Evolutionary conservation across 495 filamentous ascomycete genomes (phyloP), one percentile per base, ranked within the genome.

Genomic region (Aspergillus wentii): DNA sequence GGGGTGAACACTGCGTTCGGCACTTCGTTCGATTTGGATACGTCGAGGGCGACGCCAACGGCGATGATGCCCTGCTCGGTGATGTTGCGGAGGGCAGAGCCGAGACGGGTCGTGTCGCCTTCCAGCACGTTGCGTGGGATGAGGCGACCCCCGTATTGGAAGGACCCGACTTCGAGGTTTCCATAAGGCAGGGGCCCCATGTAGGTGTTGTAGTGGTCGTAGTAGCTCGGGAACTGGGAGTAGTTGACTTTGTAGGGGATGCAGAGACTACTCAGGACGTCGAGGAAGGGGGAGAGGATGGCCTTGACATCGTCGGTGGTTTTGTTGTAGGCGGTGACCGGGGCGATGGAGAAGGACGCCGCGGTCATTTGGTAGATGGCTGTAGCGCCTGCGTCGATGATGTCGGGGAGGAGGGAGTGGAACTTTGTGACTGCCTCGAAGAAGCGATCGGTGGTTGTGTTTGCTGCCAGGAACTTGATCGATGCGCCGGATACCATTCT

Each of bases 101-200:
- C 59, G 9, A 79, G 41, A 16, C 46, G 62, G 11, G 54, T 56
- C 52, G 63, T 69, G 44, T 78, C 74, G 15, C 54, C 36, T 9
- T 66, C 54, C 25, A 76, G 57, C 11, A 71, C 57, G 22, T 45
- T 17, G 26, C 65, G 64, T 4, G 78, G 78, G 32, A 84, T 70
- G 8, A 84, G 64, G 20, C 81, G 72, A 21, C 79, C 76, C 15
- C 78, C 79, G 46, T 73, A 74, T 35, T 79, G 69, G 43, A 62
- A 68, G 13, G 57, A 58, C 33, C 66, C 58, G 27, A 75, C 68
- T 8, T 56, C 57, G 33, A 77, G 37, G 48, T 59, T 63, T 18
- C 61, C 55, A 43, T 52, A 59, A 11, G 60, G 60, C 13, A 64
- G 36, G 16, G 60, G 60, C 3, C 57, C 57, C 55, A 64, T 61